Base-by-base conservation (phyloP, 129 eudicot species). In the Rutidosis leptorrhynchoides region DNA sequence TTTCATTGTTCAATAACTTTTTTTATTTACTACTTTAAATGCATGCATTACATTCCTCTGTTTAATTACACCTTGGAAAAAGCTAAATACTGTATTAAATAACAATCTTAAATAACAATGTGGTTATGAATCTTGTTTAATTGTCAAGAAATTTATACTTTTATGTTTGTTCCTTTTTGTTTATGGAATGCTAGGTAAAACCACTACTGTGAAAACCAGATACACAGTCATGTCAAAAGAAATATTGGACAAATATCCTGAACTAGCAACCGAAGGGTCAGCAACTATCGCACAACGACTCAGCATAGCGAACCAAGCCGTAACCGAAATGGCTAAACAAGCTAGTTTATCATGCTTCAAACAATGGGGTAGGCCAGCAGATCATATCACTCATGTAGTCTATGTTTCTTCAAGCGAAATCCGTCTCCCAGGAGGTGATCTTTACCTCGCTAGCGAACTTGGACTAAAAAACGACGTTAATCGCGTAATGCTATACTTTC, bases 151-250 rank as follows among this genome's bases (percentile, higher is more conserved):
- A 55, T 24, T 5, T 58, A 29, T 46, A 9, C 23, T 12, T 65
- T n/a, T n/a, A n/a, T n/a, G n/a, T n/a, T n/a, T n/a, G n/a, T 21
- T 29, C 33, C 43, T 19, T 37, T 24, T 22, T 46, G 25, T 28
- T 52, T 54, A 55, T 74, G 27, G 45, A 37, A 35, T 70, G 59
- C 6, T 77, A 91, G 98, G 98, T 80, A 87, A 91, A 80, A 91
- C 98, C n/a, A 91, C 98, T 2, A 91, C 98, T 2, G 98, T 91
- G 78, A 87, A 88, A 78, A 91, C 95, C 14, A 74, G 98, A 77
- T 91, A 91, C 80, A 91, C 98, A 8, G 98, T 91, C 3, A 78
- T 91, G 96, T 87, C 94, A 5, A 87, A 77, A 48, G 96, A 88
- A 67, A 83, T 91, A 58, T 79, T 91, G 14, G 95, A 87, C 59